Conservation (phyloP, 805 yeast genomes). For the Yarrowia sp. region DNA sequence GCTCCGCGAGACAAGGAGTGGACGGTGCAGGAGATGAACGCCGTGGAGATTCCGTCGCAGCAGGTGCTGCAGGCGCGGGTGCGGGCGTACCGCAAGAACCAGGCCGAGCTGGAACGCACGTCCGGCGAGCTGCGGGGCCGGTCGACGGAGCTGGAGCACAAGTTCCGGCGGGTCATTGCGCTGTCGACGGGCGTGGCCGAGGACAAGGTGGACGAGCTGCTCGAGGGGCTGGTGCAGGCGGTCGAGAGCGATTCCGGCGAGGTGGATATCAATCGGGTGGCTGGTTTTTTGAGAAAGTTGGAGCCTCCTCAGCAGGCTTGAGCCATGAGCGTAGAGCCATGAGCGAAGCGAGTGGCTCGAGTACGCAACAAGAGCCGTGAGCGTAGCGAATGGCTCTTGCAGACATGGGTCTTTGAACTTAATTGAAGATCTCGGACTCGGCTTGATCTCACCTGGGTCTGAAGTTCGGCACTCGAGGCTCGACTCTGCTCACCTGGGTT, state of each 20-base stretch:
- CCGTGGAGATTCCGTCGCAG: slow-evolving; percentile 56
- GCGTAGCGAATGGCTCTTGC: too few relatives aligned
- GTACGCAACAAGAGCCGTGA: too few relatives aligned
- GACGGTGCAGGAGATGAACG: slow-evolving; percentile 2
- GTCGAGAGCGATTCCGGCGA: slow-evolving; percentile 86
- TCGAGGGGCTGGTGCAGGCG: slow-evolving; percentile 86
- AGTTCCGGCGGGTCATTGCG: slow-evolving; percentile 87
- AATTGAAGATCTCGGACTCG: too few relatives aligned
- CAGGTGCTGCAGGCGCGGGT: slow-evolving; percentile 75
- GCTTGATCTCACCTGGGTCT: too few relatives aligned
- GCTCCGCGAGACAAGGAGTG: slow-evolving; percentile 35
- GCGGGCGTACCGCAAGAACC: slow-evolving; percentile 78
- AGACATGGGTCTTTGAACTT: too few relatives aligned
- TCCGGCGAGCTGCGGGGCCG: slow-evolving; percentile 61
- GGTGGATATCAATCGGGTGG: slow-evolving; percentile 63
- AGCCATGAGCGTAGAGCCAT: too few relatives aligned
- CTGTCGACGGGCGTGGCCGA: slow-evolving; percentile 89
- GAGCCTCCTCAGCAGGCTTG: slow-evolving; percentile 45
- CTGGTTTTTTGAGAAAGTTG: slow-evolving; percentile 62
- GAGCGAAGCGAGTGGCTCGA: too few relatives aligned
- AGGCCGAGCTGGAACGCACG: slow-evolving; percentile 60
- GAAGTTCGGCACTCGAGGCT: too few relatives aligned
- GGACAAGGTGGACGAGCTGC: slow-evolving; percentile 75
- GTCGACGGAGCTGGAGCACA: slow-evolving; percentile 66
- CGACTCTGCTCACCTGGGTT: too few relatives aligned